Evolutionary conservation across 2,329 filamentous ascomycete genomes (phyloP).

Genomic region (Xylariaceae sp.): DNA sequence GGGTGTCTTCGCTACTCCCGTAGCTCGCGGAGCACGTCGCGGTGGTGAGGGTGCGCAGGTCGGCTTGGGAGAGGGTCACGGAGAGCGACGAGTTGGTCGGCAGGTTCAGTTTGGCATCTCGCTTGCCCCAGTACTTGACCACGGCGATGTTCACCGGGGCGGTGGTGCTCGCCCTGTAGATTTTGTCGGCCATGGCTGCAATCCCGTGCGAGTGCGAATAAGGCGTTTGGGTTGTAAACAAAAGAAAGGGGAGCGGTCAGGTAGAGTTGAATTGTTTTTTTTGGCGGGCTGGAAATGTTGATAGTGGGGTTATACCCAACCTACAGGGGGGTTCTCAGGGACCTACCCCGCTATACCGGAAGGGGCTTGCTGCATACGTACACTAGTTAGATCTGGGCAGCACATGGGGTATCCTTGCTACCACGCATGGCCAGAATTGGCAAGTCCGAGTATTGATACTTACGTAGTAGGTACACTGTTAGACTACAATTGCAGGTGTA

Average conservation of each 20-base stretch:
- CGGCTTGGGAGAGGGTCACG: constrained; percentile 91
- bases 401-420: neutral
- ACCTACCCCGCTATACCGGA: neutral
- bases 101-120: constrained; percentile 89
- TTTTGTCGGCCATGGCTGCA: constrained; percentile 51
- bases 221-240: neutral
- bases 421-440: neutral
- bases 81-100: constrained; percentile 98
- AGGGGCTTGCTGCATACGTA: neutral
- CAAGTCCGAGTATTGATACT: neutral
- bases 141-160: constrained; percentile 98
- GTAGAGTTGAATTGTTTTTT: neutral
- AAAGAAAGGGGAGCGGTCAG: neutral
- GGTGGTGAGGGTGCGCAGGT: constrained; percentile 93
- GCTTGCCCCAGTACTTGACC: constrained; percentile 99
- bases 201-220: neutral
- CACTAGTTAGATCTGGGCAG: neutral
- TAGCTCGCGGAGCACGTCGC: constrained; percentile 83
- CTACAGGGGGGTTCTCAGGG: neutral
- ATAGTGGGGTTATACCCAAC: neutral
- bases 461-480: too few relatives aligned
- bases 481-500: too few relatives aligned
- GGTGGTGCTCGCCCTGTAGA: constrained; percentile 93
- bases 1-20: constrained; percentile 63
- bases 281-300: neutral